These are phyloP conservation scores for Heimioporus retisporus DNA, from an alignment of 1,284 basidiomycete species.

Conservation along the genomic window DNA sequence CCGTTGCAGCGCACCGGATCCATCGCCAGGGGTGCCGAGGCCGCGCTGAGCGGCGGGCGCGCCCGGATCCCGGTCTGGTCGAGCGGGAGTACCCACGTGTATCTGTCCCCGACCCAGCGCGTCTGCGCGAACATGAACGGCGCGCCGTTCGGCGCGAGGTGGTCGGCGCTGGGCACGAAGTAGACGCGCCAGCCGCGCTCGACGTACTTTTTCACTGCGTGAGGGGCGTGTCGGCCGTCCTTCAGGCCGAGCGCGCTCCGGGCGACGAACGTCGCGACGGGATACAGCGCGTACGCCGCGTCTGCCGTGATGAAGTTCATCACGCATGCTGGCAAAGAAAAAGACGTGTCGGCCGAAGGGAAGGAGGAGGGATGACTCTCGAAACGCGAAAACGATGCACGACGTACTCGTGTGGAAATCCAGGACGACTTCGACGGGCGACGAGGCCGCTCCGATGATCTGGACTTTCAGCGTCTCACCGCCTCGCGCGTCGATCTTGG, in stretches of 20 bases:
- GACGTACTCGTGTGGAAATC: slow-evolving; percentile 57
- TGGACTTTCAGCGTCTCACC: slow-evolving; percentile 43
- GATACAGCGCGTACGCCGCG: slow-evolving; percentile 46
- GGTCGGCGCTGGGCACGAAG: slow-evolving; percentile 6
- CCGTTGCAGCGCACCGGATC: slow-evolving; percentile 39
- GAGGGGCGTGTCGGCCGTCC: rapidly evolving
- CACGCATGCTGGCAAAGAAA: slow-evolving; percentile 49
- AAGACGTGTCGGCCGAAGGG: neutral
- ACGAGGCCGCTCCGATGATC: slow-evolving; percentile 41
- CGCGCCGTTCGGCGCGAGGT: slow-evolving; percentile 6
- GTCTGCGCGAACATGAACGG: slow-evolving; percentile 23
- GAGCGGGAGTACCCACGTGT: slow-evolving; percentile 42
- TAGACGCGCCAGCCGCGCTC: slow-evolving; percentile 42
- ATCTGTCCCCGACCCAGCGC: slow-evolving; percentile 40
- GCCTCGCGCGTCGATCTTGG: slow-evolving; percentile 13
- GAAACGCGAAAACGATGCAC: neutral
- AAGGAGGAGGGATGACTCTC: too few species aligned
- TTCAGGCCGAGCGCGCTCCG: slow-evolving; percentile 25
- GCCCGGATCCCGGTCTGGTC: slow-evolving; percentile 30
- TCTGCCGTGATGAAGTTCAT: slow-evolving; percentile 54
- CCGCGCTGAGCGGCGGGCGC: slow-evolving; percentile 25
- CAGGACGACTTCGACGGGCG: slow-evolving; percentile 49
- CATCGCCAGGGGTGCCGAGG: slow-evolving; percentile 28
- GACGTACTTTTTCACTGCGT: slow-evolving; percentile 39
- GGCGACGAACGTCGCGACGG: slow-evolving; percentile 44